Evolutionary conservation across 129 eudicot genomes (phyloP), one percentile per base, ranked within the genome.

Genomic region (Pseudognaphalium luteoalbum): DNA sequence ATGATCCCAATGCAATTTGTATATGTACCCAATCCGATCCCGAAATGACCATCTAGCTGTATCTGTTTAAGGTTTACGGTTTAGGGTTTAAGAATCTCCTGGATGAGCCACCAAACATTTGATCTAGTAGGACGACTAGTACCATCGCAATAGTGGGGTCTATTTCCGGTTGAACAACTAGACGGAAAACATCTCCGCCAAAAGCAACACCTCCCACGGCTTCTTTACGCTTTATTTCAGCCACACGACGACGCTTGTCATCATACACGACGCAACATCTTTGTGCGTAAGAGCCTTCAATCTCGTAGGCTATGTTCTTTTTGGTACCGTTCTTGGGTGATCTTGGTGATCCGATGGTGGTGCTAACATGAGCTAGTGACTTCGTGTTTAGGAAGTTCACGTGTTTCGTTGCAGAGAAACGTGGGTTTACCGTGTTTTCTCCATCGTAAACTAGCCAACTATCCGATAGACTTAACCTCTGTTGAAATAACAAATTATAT

Each of bases 141-240:
- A 92, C 90, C 97, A 91, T 91, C 21, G 92, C 90, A 1, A 77
- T 21, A 1, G 85, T 52, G 12, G 84, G 20, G 19, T 91, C 97
- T 12, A 83, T 79, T 3, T 72, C 81, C 2, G 91, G 88, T 73
- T 81, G 73, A 19, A 91, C 82, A 15, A 85, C 72, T 33, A 91
- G 75, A 6, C 80, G 76, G 78, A 91, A 91, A 16, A 91, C 86
- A 30, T 91, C 97, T 4, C 76, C 72, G 0, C 97, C 94, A 8
- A 91, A 83, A 8, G 67, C 78, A 33, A 86, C 83, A 3, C 97
- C 97, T 51, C 72, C 70, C 6, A 76, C 80, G 28, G 91, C 72
- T 66, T 91, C 97, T 65, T 91, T 91, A 65, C 78, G 81, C 68
- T 81, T 88, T 69, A 91, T 83, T 82, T 91, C 97, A 0, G 91